Evolutionary conservation across 2,329 filamentous ascomycete genomes (phyloP).

Genomic region (Alternaria panax): DNA sequence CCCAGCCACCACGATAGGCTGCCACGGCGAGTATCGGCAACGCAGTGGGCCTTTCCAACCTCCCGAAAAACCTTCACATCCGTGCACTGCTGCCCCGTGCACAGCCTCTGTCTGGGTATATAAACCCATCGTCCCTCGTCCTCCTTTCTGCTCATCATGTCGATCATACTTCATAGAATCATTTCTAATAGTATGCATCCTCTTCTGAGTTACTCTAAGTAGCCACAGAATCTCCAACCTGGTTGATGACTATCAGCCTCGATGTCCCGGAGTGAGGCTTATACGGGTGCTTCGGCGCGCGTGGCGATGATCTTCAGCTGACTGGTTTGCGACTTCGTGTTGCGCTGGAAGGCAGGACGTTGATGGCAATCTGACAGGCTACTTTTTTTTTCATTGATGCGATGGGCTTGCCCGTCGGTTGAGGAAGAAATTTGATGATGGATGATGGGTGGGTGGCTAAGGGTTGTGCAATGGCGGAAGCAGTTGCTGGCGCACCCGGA

Average conservation of each 20-base stretch:
- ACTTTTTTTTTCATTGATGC: constrained; percentile 43
- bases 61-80: neutral
- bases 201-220: constrained; percentile 88
- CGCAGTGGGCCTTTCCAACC: neutral
- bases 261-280: constrained; percentile 85
- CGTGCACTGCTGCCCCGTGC: constrained; percentile 20
- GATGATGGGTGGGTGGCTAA: too few species aligned
- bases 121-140: neutral
- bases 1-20: neutral
- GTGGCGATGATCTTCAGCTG: constrained; percentile 96
- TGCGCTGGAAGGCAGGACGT: constrained; percentile 79
- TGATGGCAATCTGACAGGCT: constrained; percentile 85
- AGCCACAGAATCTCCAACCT: constrained; percentile 90
- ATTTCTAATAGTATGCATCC: constrained; percentile 95
- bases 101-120: neutral
- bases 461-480: too few species aligned
- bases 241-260: constrained; percentile 90
- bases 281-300: constrained; percentile 76
- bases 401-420: constrained; percentile 41
- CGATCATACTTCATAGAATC: constrained; percentile 39
- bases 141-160: neutral
- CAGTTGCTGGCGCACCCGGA: neutral
- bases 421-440: constrained; percentile 42
- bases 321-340: constrained; percentile 73
- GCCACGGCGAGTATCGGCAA: neutral